Conservation (phyloP, 2,329 filamentous ascomycete genomes). For the Phialophora verrucosa region DNA sequence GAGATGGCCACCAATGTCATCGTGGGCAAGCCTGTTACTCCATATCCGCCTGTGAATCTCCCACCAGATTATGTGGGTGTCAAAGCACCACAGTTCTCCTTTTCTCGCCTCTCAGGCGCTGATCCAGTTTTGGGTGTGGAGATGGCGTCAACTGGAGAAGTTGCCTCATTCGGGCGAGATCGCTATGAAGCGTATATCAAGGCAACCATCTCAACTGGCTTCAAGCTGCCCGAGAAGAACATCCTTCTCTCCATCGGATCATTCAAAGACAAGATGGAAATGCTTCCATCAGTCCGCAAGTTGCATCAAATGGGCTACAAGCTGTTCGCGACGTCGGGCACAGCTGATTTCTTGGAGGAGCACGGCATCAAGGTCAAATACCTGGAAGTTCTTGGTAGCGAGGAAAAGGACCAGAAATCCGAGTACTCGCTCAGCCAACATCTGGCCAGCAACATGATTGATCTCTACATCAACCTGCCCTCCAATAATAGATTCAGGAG, state of each 20-base stretch:
- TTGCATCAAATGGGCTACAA: conserved; percentile 92
- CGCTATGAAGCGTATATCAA: conserved; percentile 99
- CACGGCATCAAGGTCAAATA: conserved; percentile 92
- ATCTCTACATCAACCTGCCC: conserved; percentile 98
- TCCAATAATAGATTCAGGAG: conserved; percentile 97
- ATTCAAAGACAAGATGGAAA: conserved; percentile 97
- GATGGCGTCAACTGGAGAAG: conserved; percentile 98
- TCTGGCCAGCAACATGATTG: conserved; percentile 95
- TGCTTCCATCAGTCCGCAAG: conserved; percentile 90
- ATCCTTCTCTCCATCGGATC: conserved; percentile 94
- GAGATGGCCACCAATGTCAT: conserved; percentile 99
- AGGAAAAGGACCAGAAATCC: conserved; percentile 83
- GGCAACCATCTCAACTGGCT: conserved; percentile 91
- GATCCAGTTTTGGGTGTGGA: conserved; percentile 97
- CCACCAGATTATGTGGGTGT: conserved; percentile 86
- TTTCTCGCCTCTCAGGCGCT: conserved; percentile 93
- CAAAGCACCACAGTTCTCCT: conserved; percentile 98
- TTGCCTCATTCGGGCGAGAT: conserved; percentile 92
- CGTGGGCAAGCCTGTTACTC: conserved; percentile 78
- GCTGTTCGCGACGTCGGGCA: conserved; percentile 93
- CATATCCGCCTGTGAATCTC: conserved; percentile 79
- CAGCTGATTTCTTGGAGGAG: conserved; percentile 93
- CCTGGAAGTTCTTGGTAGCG: conserved; percentile 80
- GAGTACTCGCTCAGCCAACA: conserved; percentile 98
- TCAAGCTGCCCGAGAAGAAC: conserved; percentile 94